Evolutionary conservation across 2,329 filamentous ascomycete species (phyloP).

Genomic region (Monilinia polystroma): DNA sequence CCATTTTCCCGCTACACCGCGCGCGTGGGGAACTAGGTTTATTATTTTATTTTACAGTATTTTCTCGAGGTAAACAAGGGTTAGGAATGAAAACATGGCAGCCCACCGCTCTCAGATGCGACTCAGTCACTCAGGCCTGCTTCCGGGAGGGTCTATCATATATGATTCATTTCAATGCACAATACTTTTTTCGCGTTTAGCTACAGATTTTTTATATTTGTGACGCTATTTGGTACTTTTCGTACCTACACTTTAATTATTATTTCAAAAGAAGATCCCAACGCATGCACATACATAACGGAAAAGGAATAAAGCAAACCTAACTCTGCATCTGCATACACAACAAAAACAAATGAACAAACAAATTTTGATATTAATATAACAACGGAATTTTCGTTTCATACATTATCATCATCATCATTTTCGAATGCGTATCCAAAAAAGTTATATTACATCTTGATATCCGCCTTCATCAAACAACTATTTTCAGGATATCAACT

Average conservation of each 20-base stretch:
- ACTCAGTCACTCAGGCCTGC: constrained; percentile 18
- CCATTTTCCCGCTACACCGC: constrained; percentile 18
- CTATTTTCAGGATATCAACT: background rate
- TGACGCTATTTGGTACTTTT: background rate
- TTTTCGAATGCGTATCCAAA: background rate
- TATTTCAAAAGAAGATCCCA: constrained; percentile 4
- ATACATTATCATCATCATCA: constrained; percentile 5
- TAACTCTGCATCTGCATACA: background rate
- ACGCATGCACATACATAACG: constrained; percentile 14
- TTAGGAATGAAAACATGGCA: constrained; percentile 1
- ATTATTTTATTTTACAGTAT: background rate
- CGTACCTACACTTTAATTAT: constrained; percentile 5
- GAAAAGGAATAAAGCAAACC: constrained; percentile 11
- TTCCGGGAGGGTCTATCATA: constrained; percentile 18
- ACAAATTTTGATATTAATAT: constrained; percentile 14
- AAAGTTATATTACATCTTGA: constrained; percentile 12
- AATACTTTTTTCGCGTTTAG: background rate
- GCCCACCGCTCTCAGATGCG: constrained; percentile 21
- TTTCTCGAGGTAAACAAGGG: constrained; percentile 9
- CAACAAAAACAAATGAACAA: constrained; percentile 5
- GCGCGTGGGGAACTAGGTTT: constrained; percentile 12
- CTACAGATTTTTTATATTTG: background rate
- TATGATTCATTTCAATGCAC: constrained; percentile 16
- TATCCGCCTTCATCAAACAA: background rate
- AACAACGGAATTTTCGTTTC: constrained; percentile 11